Conservation (phyloP, 208 protist genomes). For the Crithidia bombi region DNA sequence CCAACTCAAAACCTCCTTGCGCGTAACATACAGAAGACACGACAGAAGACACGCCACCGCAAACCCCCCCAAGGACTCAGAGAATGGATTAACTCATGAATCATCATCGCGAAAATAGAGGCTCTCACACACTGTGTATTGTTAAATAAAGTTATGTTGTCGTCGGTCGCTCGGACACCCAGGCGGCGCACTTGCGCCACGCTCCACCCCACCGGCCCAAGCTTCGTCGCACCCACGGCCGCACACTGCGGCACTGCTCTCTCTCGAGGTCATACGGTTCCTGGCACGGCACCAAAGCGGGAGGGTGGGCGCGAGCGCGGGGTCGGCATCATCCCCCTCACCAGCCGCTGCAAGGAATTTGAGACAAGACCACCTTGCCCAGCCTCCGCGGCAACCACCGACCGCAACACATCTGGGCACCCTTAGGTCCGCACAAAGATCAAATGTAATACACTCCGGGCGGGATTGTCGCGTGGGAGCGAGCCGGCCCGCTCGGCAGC, state of each 20-base stretch:
- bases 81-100: conserved; percentile 52
- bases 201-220: neutral
- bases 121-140: conserved; percentile 55
- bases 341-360: conserved; percentile 38
- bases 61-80: conserved; percentile 31
- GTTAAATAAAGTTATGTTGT: conserved; percentile 36
- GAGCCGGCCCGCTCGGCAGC: conserved; percentile 30
- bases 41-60: neutral
- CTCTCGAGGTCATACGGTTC: conserved; percentile 33
- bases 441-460: conserved; percentile 57
- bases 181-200: neutral
- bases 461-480: conserved; percentile 77
- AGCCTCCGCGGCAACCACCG: too few relatives aligned
- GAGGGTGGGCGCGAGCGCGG: neutral
- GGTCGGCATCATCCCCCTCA: neutral
- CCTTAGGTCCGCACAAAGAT: conserved; percentile 71
- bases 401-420: conserved; percentile 45
- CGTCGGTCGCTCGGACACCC: conserved; percentile 31
- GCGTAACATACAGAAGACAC: too few relatives aligned
- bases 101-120: conserved; percentile 50
- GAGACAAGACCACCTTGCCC: conserved; percentile 24
- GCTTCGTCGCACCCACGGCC: too few relatives aligned
- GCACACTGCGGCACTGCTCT: too few relatives aligned
- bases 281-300: conserved; percentile 28
- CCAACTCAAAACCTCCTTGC: too few relatives aligned